A percentile compares a stretch with the other conserved stretches of the same genome.
Conservation (phyloP, 2,329 filamentous ascomycete species). For the Biscogniauxia sp. region DNA sequence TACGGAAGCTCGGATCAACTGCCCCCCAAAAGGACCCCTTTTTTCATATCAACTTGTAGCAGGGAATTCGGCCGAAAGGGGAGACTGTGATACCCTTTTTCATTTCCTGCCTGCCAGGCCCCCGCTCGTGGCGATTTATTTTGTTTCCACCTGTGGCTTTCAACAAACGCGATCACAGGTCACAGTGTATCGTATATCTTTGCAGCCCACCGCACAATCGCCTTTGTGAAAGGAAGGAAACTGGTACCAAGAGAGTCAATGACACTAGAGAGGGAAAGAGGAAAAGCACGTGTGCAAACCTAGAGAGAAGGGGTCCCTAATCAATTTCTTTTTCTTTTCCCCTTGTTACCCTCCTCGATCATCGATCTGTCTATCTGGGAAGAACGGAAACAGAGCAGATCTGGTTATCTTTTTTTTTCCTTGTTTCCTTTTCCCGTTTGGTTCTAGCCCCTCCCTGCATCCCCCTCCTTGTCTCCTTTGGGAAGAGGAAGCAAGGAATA, state of each 20-base stretch:
- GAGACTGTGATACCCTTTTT: not conserved
- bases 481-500: not conserved
- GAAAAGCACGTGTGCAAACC: too few relatives aligned
- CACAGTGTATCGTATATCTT: constrained; percentile 12
- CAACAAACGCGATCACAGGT: constrained; percentile 12
- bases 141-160: not conserved
- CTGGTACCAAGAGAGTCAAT: not conserved
- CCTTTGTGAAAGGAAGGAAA: not conserved
- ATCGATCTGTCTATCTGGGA: too few relatives aligned
- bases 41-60: not conserved
- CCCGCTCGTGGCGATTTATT: too few relatives aligned
- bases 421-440: too few relatives aligned
- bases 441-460: too few relatives aligned
- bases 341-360: too few relatives aligned
- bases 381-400: too few relatives aligned
- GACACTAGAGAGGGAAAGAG: not conserved
- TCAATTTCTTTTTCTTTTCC: too few relatives aligned
- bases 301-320: too few relatives aligned
- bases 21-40: not conserved
- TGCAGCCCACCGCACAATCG: not conserved
- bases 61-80: not conserved
- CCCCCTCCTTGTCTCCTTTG: too few relatives aligned
- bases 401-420: too few relatives aligned
- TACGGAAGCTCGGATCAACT: not conserved
- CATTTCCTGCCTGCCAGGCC: too few relatives aligned